Evolutionary conservation across 345 rosid species (phyloP), one percentile per base, ranked within the genome.

Genomic region (Anastatica hierochuntica): DNA sequence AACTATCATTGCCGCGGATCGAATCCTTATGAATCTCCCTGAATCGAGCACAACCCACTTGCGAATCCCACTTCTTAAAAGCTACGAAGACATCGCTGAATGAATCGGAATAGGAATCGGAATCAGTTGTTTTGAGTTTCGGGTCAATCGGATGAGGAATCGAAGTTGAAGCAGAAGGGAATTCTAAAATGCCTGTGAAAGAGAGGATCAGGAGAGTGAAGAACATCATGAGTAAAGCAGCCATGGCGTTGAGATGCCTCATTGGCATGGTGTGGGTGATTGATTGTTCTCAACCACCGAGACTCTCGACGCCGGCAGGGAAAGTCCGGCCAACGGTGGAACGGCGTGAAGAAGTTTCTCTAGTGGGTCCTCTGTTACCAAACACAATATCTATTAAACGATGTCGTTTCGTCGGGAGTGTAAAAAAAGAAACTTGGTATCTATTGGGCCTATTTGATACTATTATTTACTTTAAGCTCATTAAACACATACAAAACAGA

Each of bases 41-140:
- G 58, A 84, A 90, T 49, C 42, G 95, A 26, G 62, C 72, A 62
- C 98, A 90, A 39, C 98, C 98, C 65, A 90, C 80, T 40, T 54
- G 68, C 12, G 86, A 75, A 44, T 87, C 98, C 98, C 98, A 90
- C 52, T 68, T 76, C 68, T 11, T 38, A 72, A 67, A 90, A 48
- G 83, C 85, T 4, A 37, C 7, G 4, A 79, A 31, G 44, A 90
- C 39, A 24, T 90, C 79, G 24, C 73, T 65, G 58, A 90, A 90
- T 0, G 96, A 85, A 18, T 82, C 77, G 10, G 74, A 60, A 2
- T 7, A 24, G 27, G 77, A 50, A 30, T 56, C 43, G 3, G 15
- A 23, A n/a, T n/a, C n/a, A n/a, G n/a, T n/a, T n/a, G n/a, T n/a
- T n/a, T n/a, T n/a, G n/a, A n/a, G n/a, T n/a, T n/a, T n/a, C n/a